These are phyloP conservation scores for Byssoonygena ceratinophila DNA, from an alignment of 2,329 filamentous ascomycete genomes.

Conservation along the genomic window DNA sequence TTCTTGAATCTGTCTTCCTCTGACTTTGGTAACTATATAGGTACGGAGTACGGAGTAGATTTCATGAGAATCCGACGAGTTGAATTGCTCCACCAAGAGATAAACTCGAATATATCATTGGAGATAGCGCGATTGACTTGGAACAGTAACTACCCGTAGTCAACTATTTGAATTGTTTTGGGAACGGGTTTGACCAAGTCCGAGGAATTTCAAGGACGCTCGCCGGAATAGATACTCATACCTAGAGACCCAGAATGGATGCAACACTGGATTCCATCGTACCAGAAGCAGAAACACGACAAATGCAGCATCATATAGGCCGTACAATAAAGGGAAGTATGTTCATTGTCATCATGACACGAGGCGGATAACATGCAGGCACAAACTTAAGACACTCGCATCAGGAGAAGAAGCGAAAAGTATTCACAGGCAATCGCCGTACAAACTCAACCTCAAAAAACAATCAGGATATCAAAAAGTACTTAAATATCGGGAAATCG, in stretches of 20 bases:
- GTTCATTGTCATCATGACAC: conserved; percentile 7
- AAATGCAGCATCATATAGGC: neutral
- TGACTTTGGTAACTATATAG: too few relatives aligned
- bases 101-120: too few relatives aligned
- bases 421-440: conserved; percentile 5
- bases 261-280: neutral
- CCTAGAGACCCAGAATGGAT: neutral
- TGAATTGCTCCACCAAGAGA: too few relatives aligned
- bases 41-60: too few relatives aligned
- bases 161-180: too few relatives aligned
- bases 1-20: too few relatives aligned
- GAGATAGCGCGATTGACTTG: too few relatives aligned
- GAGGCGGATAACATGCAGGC: neutral
- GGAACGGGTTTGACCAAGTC: neutral
- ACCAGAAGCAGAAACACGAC: neutral
- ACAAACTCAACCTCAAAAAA: neutral
- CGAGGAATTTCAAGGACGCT: neutral
- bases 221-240: neutral
- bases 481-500: neutral
- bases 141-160: too few relatives aligned
- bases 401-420: conserved; percentile 2
- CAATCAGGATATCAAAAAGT: conserved; percentile 2
- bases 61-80: too few relatives aligned
- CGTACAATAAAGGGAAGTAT: conserved; percentile 1
- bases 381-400: neutral